phyloP scores from a whole-genome alignment of 2,329 filamentous ascomycete species.

The Penicillium sp. region DNA sequence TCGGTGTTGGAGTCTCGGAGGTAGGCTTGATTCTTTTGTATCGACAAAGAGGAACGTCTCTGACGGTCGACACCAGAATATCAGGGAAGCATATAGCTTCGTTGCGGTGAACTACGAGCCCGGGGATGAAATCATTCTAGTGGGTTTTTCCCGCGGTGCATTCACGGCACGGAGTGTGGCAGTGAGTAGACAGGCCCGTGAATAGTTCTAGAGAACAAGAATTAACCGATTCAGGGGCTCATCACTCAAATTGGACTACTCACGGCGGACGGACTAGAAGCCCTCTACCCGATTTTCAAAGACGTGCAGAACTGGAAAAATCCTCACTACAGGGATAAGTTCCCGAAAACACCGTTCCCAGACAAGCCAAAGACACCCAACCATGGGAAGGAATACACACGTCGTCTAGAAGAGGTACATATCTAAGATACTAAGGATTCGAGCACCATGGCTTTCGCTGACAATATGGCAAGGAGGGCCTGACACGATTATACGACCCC shows the following conservation, averaged over 20 bases:
- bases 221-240: constrained; percentile 20
- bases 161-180: constrained; percentile 39
- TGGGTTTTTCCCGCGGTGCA: constrained; percentile 40
- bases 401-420: constrained; percentile 17
- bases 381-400: constrained; percentile 12
- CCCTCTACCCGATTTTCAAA: constrained; percentile 21
- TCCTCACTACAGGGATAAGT: constrained; percentile 19
- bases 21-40: constrained; percentile 6
- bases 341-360: constrained; percentile 16
- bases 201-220: not conserved
- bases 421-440: not conserved
- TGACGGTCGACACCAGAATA: constrained; percentile 8
- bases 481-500: constrained; percentile 17
- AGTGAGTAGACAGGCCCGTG: constrained; percentile 5
- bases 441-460: no score
- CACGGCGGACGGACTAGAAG: constrained; percentile 17
- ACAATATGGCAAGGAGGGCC: constrained; percentile 4
- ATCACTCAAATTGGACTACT: constrained; percentile 34
- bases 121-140: constrained; percentile 39
- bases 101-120: constrained; percentile 35
- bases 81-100: constrained; percentile 26
- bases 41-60: not conserved
- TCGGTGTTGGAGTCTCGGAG: constrained; percentile 18
- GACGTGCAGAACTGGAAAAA: constrained; percentile 15
- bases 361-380: constrained; percentile 13